These are phyloP conservation scores for Arachis hypogaea DNA, from an alignment of 306 rosid species.

Conservation along the genomic window DNA sequence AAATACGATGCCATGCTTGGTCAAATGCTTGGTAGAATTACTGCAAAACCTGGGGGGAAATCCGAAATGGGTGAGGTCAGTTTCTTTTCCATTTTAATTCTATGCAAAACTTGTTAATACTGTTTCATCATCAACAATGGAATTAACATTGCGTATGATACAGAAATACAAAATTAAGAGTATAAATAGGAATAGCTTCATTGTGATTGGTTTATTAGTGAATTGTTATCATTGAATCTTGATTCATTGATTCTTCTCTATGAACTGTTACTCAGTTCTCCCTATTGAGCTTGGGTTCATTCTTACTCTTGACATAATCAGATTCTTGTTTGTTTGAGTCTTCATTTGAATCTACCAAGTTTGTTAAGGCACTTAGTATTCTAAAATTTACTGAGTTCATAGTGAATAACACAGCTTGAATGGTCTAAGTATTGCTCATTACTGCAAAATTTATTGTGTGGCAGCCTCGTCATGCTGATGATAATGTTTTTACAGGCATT, in stretches of 20 bases:
- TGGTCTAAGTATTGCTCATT: background rate
- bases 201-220: no score
- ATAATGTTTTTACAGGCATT: conserved; percentile 57
- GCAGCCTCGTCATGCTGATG: conserved; percentile 17
- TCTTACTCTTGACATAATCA: no score
- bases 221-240: no score
- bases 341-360: no score
- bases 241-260: no score
- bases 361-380: background rate
- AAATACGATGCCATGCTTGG: conserved; percentile 86
- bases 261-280: no score
- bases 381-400: no score
- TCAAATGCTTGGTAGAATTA: conserved; percentile 84
- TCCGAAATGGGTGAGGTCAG: conserved; percentile 96
- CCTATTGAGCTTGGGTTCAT: no score
- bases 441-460: background rate
- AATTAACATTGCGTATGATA: no score
- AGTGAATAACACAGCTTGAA: background rate
- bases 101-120: background rate
- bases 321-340: no score
- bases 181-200: no score
- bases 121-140: background rate
- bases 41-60: conserved; percentile 87
- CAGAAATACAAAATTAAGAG: no score
- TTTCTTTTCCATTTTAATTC: conserved; percentile 7